These are phyloP conservation scores for Cicer bijugum DNA, from an alignment of 306 rosid species.

Conservation along the genomic window DNA sequence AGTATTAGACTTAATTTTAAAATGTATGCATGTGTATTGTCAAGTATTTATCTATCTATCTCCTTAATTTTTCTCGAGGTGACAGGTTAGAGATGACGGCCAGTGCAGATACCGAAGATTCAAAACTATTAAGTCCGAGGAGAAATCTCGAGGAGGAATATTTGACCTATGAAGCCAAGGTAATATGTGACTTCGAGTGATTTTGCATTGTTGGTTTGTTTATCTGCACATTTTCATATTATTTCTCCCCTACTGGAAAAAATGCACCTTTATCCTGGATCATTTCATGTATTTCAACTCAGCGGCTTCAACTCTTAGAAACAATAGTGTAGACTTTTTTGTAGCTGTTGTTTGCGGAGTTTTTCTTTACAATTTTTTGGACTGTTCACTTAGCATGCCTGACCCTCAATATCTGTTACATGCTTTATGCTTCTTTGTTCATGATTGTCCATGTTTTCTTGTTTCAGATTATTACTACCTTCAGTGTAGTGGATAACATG, in stretches of 20 bases:
- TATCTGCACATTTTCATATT: constrained; percentile 11
- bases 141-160: constrained; percentile 93
- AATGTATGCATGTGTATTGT: background rate
- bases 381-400: constrained; percentile 28
- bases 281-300: constrained; percentile 5
- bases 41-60: constrained; percentile 26
- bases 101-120: constrained; percentile 58
- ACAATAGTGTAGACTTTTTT: constrained; percentile 24
- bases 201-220: constrained; percentile 33
- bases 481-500: constrained; percentile 96
- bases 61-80: constrained; percentile 45
- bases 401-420: constrained; percentile 22
- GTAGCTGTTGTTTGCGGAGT: constrained; percentile 8
- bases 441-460: constrained; percentile 38
- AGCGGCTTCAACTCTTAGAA: constrained; percentile 20
- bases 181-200: constrained; percentile 36
- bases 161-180: constrained; percentile 86
- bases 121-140: constrained; percentile 68
- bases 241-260: constrained; percentile 12
- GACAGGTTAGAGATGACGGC: constrained; percentile 63
- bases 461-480: constrained; percentile 88
- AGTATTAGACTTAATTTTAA: constrained; percentile 16
- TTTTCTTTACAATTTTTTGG: constrained; percentile 12
- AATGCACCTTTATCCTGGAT: constrained; percentile 27
- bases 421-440: constrained; percentile 33